phyloP scores from a whole-genome alignment of 2,329 filamentous ascomycete species.

The Aspergillus tubingensis region DNA sequence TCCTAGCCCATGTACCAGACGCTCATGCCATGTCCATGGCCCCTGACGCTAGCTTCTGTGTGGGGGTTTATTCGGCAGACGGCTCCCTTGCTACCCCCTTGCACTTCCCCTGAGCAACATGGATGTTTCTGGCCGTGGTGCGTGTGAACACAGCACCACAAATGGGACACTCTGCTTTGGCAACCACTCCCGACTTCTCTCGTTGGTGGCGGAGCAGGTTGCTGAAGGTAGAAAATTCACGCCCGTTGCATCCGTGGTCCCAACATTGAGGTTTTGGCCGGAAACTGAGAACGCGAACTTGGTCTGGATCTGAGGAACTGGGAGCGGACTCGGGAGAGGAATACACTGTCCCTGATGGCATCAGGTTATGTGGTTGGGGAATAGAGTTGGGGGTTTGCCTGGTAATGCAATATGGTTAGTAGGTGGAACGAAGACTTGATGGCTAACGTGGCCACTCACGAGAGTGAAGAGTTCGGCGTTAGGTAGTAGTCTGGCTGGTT shows the following conservation, averaged over 20 bases:
- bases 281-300: conserved; percentile 70
- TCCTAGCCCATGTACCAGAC: neutral
- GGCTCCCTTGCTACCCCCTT: conserved; percentile 57
- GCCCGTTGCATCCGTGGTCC: conserved; percentile 95
- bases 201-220: conserved; percentile 89
- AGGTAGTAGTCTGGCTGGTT: conserved; percentile 39
- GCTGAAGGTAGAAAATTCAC: conserved; percentile 95
- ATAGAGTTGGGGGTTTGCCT: conserved; percentile 31
- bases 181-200: conserved; percentile 88
- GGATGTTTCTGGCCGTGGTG: conserved; percentile 84
- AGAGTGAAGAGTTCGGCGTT: conserved; percentile 30
- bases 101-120: conserved; percentile 86
- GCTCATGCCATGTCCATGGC: neutral
- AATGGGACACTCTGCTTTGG: conserved; percentile 85
- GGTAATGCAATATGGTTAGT: conserved; percentile 16
- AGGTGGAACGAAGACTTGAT: neutral
- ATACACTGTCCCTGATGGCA: conserved; percentile 29
- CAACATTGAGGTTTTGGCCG: conserved; percentile 94
- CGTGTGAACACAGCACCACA: conserved; percentile 93
- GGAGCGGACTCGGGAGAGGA: conserved; percentile 29
- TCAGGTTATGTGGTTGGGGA: conserved; percentile 28
- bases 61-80: conserved; percentile 25
- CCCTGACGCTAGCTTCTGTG: neutral
- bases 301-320: conserved; percentile 40
- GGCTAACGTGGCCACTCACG: conserved; percentile 26